Conservation (phyloP, 1,139 yeast genomes). For the Diutina scorzettiae region DNA sequence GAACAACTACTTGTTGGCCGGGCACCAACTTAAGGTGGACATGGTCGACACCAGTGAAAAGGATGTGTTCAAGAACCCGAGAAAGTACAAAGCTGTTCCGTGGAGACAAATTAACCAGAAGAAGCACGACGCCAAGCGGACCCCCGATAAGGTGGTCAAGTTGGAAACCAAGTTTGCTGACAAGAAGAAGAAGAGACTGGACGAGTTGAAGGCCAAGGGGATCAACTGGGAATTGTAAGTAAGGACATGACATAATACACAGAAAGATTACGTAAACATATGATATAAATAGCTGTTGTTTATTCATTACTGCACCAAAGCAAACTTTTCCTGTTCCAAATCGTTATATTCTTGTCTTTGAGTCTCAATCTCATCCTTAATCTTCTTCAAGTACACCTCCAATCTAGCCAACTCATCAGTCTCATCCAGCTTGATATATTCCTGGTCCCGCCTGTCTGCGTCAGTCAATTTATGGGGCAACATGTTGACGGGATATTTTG, state of each 20-base stretch:
- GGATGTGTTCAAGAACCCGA: slow-evolving; percentile 27
- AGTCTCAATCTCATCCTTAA: slow-evolving; percentile 44
- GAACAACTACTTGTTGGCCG: slow-evolving; percentile 86
- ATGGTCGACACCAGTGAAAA: slow-evolving; percentile 30
- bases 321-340: slow-evolving; percentile 36
- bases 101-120: slow-evolving; percentile 45
- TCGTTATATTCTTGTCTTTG: slow-evolving; percentile 40
- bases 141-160: slow-evolving; percentile 48
- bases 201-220: neutral
- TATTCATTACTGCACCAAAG: slow-evolving; percentile 20
- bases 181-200: neutral
- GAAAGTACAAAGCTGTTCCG: slow-evolving; percentile 46
- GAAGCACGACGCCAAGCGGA: slow-evolving; percentile 45
- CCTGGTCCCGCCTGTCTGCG: slow-evolving; percentile 30
- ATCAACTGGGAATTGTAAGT: slow-evolving; percentile 2
- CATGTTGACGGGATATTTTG: slow-evolving; percentile 62
- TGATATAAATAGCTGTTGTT: neutral
- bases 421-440: slow-evolving; percentile 40
- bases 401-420: slow-evolving; percentile 69
- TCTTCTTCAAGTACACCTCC: slow-evolving; percentile 51
- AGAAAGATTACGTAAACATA: neutral
- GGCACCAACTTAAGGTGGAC: slow-evolving; percentile 68
- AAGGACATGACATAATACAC: neutral
- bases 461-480: slow-evolving; percentile 49
- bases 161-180: slow-evolving; percentile 12